Percentiles rank a stretch among this genome's conserved stretches.
Evolutionary conservation across 2,329 filamentous ascomycete genomes (phyloP).

Genomic region (Venturiaceae sp.): DNA sequence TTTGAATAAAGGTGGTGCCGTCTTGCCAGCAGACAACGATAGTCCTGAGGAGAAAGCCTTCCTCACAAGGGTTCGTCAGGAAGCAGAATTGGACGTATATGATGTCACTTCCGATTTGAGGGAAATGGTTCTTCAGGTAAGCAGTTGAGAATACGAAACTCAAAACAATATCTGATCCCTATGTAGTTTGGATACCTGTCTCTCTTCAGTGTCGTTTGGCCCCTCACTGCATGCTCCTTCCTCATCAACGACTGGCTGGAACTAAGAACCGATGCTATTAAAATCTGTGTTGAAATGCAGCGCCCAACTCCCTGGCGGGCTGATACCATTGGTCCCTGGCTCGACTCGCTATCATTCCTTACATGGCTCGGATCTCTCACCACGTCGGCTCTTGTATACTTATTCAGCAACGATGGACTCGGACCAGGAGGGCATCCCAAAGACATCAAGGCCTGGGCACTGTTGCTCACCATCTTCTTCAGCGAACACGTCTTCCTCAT

Average conservation of each 20-base stretch:
- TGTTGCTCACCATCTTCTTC: constrained; percentile 73
- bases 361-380: constrained; percentile 89
- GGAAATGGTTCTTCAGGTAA: constrained; percentile 83
- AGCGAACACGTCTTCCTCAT: constrained; percentile 86
- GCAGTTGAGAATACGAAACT: constrained; percentile 28
- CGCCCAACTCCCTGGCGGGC: constrained; percentile 82
- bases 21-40: constrained; percentile 48
- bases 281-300: constrained; percentile 83
- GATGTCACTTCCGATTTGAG: constrained; percentile 85
- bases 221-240: constrained; percentile 81
- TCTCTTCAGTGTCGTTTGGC: constrained; percentile 91
- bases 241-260: constrained; percentile 95
- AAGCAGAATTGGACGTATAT: constrained; percentile 74
- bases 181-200: constrained; percentile 77
- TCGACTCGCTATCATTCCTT: constrained; percentile 78
- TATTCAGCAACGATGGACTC: constrained; percentile 65
- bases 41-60: constrained; percentile 70
- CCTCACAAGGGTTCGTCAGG: constrained; percentile 68
- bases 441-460: constrained; percentile 66
- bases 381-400: constrained; percentile 76
- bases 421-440: constrained; percentile 57
- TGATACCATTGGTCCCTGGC: constrained; percentile 90
- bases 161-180: not conserved
- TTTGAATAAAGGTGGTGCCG: constrained; percentile 43
- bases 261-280: constrained; percentile 84